These are phyloP conservation scores for Tricholoma sp. DNA, from an alignment of 768 basidiomycete species.

Conservation along the genomic window DNA sequence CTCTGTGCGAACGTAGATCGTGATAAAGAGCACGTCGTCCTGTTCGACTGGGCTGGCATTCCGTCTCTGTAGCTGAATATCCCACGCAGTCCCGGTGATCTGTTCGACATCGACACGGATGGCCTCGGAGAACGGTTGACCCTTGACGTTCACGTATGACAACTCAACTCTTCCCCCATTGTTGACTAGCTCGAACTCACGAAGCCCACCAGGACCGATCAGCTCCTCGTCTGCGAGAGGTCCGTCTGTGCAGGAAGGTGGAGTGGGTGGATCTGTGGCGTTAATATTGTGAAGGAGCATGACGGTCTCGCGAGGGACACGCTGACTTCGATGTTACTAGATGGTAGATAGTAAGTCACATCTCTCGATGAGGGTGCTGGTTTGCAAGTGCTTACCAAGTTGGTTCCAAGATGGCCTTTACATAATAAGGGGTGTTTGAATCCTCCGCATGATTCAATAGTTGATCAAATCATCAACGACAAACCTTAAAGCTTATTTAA, in stretches of 20 bases:
- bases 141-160: neutral
- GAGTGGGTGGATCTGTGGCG: neutral
- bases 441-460: too few species aligned
- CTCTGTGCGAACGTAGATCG: neutral
- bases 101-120: neutral
- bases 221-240: neutral
- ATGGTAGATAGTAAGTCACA: too few species aligned
- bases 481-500: too few species aligned
- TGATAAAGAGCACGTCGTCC: neutral
- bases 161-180: neutral
- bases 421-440: too few species aligned
- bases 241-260: neutral
- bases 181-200: neutral
- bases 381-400: too few species aligned
- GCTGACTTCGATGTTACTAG: too few species aligned
- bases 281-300: neutral
- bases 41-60: neutral
- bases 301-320: too few species aligned
- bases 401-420: too few species aligned
- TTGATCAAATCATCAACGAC: too few species aligned
- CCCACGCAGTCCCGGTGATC: neutral
- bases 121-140: neutral
- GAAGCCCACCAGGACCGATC: neutral
- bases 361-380: too few species aligned
- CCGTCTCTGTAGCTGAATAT: neutral